A percentile compares a stretch with the other conserved stretches of the same genome.
These are phyloP conservation scores for Thamnidium elegans DNA, from an alignment of 192 early-diverging fungal genomes.

Conservation along the genomic window DNA sequence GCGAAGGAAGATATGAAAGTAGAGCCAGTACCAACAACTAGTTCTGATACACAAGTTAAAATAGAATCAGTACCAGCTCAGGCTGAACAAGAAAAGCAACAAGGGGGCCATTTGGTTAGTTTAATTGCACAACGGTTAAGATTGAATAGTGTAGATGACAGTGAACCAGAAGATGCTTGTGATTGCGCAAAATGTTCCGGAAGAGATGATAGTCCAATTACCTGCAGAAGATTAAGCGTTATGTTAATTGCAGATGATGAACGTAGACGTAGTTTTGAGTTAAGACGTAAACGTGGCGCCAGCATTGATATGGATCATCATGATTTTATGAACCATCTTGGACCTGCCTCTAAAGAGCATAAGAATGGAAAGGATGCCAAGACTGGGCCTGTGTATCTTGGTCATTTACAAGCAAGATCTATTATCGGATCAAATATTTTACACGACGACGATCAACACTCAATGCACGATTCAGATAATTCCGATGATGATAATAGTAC, in stretches of 20 bases:
- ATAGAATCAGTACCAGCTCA: neutral
- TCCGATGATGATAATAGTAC: conserved; percentile 1
- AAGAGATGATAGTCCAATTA: neutral
- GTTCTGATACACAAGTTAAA: no score
- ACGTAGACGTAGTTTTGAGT: conserved; percentile 21
- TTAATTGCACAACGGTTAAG: conserved; percentile 29
- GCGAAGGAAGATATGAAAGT: neutral
- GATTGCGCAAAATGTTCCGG: conserved; percentile 14
- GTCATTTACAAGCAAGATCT: conserved; percentile 8
- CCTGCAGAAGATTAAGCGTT: conserved; percentile 23
- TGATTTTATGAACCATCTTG: neutral
- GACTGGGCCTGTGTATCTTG: conserved; percentile 12
- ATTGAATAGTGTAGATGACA: conserved; percentile 9
- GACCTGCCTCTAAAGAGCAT: neutral
- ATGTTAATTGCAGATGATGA: conserved; percentile 13
- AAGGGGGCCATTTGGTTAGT: conserved; percentile 18
- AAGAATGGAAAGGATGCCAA: conserved; percentile 1
- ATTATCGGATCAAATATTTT: neutral
- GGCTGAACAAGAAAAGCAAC: neutral
- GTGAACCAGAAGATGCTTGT: conserved; percentile 18
- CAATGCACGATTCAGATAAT: neutral
- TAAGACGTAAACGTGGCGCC: conserved; percentile 27
- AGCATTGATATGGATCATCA: conserved; percentile 22
- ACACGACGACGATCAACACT: neutral
- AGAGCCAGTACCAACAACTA: neutral